Conservation (phyloP, 2,329 filamentous ascomycete species). For the Helminthosporium solani region DNA sequence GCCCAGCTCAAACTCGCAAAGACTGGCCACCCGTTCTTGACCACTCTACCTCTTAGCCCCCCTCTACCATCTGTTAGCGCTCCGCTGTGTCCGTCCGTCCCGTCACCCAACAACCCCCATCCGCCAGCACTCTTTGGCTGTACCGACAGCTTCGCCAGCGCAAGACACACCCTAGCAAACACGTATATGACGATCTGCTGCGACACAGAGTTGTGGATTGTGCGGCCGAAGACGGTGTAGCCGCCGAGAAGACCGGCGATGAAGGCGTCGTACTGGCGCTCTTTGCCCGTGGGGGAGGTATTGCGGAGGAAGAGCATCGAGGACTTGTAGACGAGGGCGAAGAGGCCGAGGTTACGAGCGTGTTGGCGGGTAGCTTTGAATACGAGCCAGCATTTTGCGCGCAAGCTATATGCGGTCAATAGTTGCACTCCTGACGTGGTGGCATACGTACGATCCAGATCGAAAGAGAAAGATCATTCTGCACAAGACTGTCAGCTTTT, state of each 20-base stretch:
- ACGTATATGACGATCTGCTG: slow-evolving; percentile 99
- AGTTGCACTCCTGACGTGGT: slow-evolving; percentile 2
- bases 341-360: slow-evolving; percentile 86
- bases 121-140: slow-evolving; percentile 53
- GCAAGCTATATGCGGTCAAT: slow-evolving; percentile 51
- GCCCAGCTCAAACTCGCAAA: slow-evolving; percentile 93
- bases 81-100: slow-evolving; percentile 24
- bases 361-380: slow-evolving; percentile 86
- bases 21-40: slow-evolving; percentile 78
- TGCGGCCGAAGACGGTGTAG: slow-evolving; percentile 88
- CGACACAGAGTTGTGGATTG: slow-evolving; percentile 74
- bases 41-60: slow-evolving; percentile 35
- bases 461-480: slow-evolving; percentile 98
- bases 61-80: slow-evolving; percentile 43
- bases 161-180: slow-evolving; percentile 85
- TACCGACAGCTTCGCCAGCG: slow-evolving; percentile 78
- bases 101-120: slow-evolving; percentile 5
- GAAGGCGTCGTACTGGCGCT: slow-evolving; percentile 78
- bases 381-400: slow-evolving; percentile 75
- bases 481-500: slow-evolving; percentile 8
- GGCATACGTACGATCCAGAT: slow-evolving; percentile 70
- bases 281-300: slow-evolving; percentile 51
- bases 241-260: slow-evolving; percentile 84
- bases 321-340: slow-evolving; percentile 87
- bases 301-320: slow-evolving; percentile 73